Percentiles rank a stretch among this genome's conserved stretches.
Conservation (phyloP, 2,329 filamentous ascomycete species). For the Cladophialophora exuberans region DNA sequence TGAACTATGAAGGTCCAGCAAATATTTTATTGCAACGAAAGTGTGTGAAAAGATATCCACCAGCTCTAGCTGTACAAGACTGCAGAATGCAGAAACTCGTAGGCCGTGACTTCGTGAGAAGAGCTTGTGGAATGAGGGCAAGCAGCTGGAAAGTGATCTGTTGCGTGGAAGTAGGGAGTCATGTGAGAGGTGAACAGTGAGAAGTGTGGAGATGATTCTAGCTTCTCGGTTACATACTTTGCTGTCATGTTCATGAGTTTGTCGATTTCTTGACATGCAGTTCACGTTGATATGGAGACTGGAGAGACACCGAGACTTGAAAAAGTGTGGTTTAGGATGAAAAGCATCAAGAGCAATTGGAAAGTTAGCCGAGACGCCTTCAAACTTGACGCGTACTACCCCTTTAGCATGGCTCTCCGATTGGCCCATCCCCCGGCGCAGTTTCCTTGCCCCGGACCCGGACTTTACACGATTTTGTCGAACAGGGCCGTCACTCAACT, state of each 20-base stretch:
- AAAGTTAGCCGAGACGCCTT: too few relatives aligned
- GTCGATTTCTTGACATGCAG: too few relatives aligned
- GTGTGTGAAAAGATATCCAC: constrained; percentile 30
- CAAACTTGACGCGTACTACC: neutral
- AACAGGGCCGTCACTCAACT: neutral
- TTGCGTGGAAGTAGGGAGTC: constrained; percentile 21
- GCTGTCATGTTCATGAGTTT: too few relatives aligned
- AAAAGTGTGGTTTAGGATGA: constrained; percentile 5
- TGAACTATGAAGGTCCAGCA: constrained; percentile 35
- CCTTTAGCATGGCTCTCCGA: neutral
- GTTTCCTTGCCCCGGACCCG: neutral
- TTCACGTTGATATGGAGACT: too few relatives aligned
- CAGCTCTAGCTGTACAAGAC: constrained; percentile 29
- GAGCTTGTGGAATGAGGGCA: constrained; percentile 32
- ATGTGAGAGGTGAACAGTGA: too few relatives aligned
- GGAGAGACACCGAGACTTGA: too few relatives aligned
- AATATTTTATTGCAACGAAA: constrained; percentile 31
- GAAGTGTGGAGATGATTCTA: too few relatives aligned
- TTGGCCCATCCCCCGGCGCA: neutral
- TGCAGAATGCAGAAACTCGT: constrained; percentile 29
- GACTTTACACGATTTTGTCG: neutral
- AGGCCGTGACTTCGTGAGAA: constrained; percentile 31
- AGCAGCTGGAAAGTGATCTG: constrained; percentile 35
- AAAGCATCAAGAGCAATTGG: constrained; percentile 5
- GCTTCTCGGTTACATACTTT: too few relatives aligned